Base-by-base conservation (phyloP, 2,329 filamentous ascomycete species). In the Fusarium sp. region DNA sequence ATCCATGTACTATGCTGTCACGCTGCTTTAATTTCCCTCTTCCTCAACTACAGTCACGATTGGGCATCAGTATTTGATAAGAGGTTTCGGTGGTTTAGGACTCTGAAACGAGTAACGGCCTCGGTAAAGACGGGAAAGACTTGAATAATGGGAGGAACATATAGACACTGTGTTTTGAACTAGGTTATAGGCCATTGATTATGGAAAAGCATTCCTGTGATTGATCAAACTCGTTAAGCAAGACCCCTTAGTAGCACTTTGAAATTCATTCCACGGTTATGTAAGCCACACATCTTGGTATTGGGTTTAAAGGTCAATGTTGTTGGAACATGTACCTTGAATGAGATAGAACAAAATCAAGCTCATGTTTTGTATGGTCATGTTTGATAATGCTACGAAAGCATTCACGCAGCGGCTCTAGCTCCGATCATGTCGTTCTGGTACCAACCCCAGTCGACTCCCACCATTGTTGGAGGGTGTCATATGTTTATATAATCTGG, bases 151-250 rank as follows among this genome's bases (percentile, higher is more conserved):
- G 33, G 39, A 37, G 32, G 32, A 14, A 15, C 4, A 39, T 30
- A 67, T 67, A 69, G 52, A 67, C 49, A 41, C 51, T 48, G 24
- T 24, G 32, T 30, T 62, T 50, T 28, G 44, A 30, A 17, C 50
- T 46, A 37, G 48, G 19, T 24, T 57, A 57, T 19, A 51, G 28
- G 47, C 20, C 44, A 33, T 53, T 54, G 32, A 30, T 28, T 62
- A 26, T 13, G 35, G 19, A 56, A 30, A 22, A 26, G 30, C 26
- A 49, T 37, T 44, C 26, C 30, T 44, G 15, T 52, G 40, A 35
- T 32, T 47, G 35, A 47, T 46, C 24, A 41, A 37, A n/a, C 33
- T 37, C 24, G 33, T 40, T 32, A 11, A 57, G 58, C 59, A 47
- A 30, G 40, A 26, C 44, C 24, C 33, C 32, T 43, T 30, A 46